These are phyloP conservation scores for Lodderomyces pseudojiufengensis DNA, from an alignment of 1,139 yeast genomes.

Conservation along the genomic window DNA sequence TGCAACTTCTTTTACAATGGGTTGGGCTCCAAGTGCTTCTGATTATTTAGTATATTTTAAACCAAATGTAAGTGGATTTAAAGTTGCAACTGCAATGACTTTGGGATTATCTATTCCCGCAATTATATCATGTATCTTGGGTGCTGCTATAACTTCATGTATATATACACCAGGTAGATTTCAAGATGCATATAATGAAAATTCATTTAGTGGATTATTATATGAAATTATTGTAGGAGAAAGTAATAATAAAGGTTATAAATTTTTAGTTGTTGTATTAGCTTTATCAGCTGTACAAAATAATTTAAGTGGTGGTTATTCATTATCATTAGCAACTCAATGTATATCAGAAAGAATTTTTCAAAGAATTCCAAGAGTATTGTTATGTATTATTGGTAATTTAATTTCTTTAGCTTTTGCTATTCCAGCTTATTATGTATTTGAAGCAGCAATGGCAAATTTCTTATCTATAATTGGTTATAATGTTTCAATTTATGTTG, in stretches of 20 bases:
- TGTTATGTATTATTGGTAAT: constrained; percentile 30
- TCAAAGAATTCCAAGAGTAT: constrained; percentile 27
- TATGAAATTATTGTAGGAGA: constrained; percentile 26
- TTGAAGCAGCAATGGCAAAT: constrained; percentile 26
- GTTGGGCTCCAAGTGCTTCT: constrained; percentile 31
- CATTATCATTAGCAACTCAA: constrained; percentile 26
- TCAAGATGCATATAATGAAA: constrained; percentile 17
- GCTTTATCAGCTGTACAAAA: constrained; percentile 28
- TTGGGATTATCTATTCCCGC: constrained; percentile 26
- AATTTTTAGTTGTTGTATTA: constrained; percentile 28
- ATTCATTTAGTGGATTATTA: constrained; percentile 30
- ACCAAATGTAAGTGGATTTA: constrained; percentile 22
- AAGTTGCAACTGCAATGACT: constrained; percentile 24
- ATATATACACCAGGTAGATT: constrained; percentile 14
- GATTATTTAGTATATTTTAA: constrained; percentile 32
- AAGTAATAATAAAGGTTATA: constrained; percentile 29
- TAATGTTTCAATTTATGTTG: constrained; percentile 28
- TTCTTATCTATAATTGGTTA: constrained; percentile 30
- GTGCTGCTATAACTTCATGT: constrained; percentile 28
- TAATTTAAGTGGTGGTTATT: constrained; percentile 30
- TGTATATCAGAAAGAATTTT: constrained; percentile 25
- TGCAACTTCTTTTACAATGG: constrained; percentile 30
- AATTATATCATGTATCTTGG: constrained; percentile 25
- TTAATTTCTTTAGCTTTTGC: constrained; percentile 26
- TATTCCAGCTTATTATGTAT: constrained; percentile 31